These are phyloP conservation scores for Licmophora abbreviata DNA, from an alignment of 108 stramenopile species.

Conservation along the genomic window DNA sequence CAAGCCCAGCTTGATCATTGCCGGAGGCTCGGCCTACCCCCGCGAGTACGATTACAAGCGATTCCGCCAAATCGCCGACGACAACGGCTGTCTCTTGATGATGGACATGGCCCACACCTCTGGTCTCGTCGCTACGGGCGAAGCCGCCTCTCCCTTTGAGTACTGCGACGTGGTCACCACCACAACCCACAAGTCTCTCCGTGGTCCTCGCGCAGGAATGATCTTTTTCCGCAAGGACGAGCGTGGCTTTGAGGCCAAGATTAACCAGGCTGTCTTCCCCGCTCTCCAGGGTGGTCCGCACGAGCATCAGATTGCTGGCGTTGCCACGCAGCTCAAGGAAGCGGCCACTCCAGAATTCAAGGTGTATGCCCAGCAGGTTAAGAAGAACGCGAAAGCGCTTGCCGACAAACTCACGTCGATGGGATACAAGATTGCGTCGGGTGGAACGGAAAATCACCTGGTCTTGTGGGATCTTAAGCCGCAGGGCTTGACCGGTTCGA, in stretches of 20 bases:
- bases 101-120: conserved; percentile 99
- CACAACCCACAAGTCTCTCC: conserved; percentile 99
- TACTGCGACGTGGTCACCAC: conserved; percentile 98
- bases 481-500: conserved; percentile 90
- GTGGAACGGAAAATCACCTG: conserved; percentile 99
- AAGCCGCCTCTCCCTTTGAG: conserved; percentile 91
- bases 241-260: conserved; percentile 89
- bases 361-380: conserved; percentile 88
- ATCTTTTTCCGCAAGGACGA: conserved; percentile 99
- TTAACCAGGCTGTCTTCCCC: conserved; percentile 99
- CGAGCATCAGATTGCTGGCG: conserved; percentile 98
- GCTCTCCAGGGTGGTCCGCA: conserved; percentile 99
- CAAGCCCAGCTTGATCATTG: conserved; percentile 98
- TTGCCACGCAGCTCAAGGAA: conserved; percentile 98
- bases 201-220: conserved; percentile 98
- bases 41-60: conserved; percentile 98
- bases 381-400: conserved; percentile 90
- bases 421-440: conserved; percentile 95
- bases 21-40: conserved; percentile 99
- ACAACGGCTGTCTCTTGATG: conserved; percentile 94
- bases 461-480: conserved; percentile 98
- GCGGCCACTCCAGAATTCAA: conserved; percentile 95
- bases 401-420: conserved; percentile 72
- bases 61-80: conserved; percentile 97
- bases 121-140: conserved; percentile 94